Conservation (phyloP, 805 yeast genomes). For the Scheffersomyces spartinae region DNA sequence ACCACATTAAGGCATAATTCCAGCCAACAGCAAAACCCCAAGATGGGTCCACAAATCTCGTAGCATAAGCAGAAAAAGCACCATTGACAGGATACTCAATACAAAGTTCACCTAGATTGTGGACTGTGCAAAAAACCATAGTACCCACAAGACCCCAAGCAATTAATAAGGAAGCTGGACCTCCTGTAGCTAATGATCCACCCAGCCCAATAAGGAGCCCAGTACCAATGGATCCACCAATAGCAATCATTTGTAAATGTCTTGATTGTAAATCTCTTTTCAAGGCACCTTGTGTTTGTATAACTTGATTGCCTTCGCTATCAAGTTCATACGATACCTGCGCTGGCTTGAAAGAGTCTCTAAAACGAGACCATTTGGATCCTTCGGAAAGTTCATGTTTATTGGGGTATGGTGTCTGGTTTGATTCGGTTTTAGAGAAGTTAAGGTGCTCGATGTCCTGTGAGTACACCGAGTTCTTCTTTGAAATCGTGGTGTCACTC, state of each 20-base stretch:
- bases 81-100: constrained; percentile 16
- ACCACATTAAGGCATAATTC: constrained; percentile 28
- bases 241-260: constrained; percentile 65
- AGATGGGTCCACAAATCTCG: constrained; percentile 12
- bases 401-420: constrained; percentile 7
- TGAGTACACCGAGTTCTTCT: too few relatives aligned
- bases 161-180: constrained; percentile 35
- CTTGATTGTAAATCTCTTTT: constrained; percentile 28
- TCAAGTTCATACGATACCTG: too few relatives aligned
- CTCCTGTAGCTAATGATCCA: constrained; percentile 24
- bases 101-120: constrained; percentile 54
- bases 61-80: constrained; percentile 12
- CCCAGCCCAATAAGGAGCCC: constrained; percentile 54
- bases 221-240: constrained; percentile 82
- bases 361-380: constrained; percentile 2
- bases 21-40: constrained; percentile 16
- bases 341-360: too few relatives aligned
- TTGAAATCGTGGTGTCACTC: too few relatives aligned
- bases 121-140: constrained; percentile 48
- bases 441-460: too few relatives aligned
- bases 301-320: too few relatives aligned
- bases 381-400: too few relatives aligned
- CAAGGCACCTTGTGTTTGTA: too few relatives aligned
- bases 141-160: constrained; percentile 48
- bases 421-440: constrained; percentile 10